Evolutionary conservation across 1,284 basidiomycete species (phyloP), one percentile per base, ranked within the genome.

Genomic region (Rhodotorula sp.): DNA sequence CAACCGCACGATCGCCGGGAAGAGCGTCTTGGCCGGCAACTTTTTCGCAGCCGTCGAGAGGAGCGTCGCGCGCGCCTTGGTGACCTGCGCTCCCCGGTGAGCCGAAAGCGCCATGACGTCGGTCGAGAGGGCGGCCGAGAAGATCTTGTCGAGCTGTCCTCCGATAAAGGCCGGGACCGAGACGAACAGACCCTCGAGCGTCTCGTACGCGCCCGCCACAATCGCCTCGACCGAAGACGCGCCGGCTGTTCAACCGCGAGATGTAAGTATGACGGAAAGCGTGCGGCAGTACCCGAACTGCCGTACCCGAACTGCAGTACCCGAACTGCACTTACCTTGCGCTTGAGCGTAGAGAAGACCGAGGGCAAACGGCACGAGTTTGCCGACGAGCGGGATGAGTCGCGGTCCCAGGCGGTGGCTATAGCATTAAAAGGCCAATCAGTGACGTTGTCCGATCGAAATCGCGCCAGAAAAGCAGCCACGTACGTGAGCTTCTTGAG

Each of bases 311-410:
- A 14, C 12, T 4, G 4, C 22, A 26, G 44, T 12, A n/a, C 60
- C 10, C 14, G 45, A 30, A 14, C 12, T 4, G 4, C 18, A 44
- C 51, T 74, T 78, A 79, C 82, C 80, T 64, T 80, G 76, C 33
- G 82, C 79, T 48, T 81, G 80, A 65, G 84, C 82, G 24, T 83
- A 83, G 57, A 89, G 82, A 53, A 87, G 78, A 15, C 79, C 73
- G 42, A 88, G 82, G 69, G 86, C 86, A 63, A 87, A 83, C 12
- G 85, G 81, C 45, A 91, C 84, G 60, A 93, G 85, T n/a, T 86
- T 84, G 66, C 87, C 87, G 80, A 94, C 88, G 81, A 87, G 85
- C 10, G 93, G 91, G 62, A 96, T 91, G 61, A 91, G 84, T 0
- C 93, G 88, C 29, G 93, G 91, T 0, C 91, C 91, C n/a, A 95